phyloP scores from a whole-genome alignment of 2,329 filamentous ascomycete genomes.

The Penicillium occitanis region DNA sequence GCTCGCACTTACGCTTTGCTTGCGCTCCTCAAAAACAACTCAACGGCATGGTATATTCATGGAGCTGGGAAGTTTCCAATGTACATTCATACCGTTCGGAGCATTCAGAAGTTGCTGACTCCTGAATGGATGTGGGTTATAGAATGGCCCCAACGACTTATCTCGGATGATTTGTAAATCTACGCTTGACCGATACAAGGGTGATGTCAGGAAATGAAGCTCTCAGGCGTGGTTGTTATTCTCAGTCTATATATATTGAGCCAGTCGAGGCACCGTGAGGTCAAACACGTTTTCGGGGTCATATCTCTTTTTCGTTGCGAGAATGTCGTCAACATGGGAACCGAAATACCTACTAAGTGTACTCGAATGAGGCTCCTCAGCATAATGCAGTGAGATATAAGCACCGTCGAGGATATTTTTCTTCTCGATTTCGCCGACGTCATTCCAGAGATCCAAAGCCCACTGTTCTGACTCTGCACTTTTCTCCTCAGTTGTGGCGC shows the following conservation, averaged over 20 bases:
- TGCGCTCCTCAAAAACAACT: background rate
- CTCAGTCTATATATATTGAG: conserved; percentile 4
- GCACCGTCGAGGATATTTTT: conserved; percentile 22
- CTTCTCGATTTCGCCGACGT: conserved; percentile 4
- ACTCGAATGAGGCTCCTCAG: conserved; percentile 27
- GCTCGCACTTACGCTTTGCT: conserved; percentile 11
- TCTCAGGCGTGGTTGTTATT: background rate
- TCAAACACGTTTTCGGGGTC: conserved; percentile 40
- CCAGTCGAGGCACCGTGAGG: conserved; percentile 14
- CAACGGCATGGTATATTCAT: conserved; percentile 19
- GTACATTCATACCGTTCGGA: background rate
- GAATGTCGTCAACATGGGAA: conserved; percentile 31
- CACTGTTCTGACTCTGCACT: conserved; percentile 29
- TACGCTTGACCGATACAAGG: background rate
- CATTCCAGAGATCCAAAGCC: conserved; percentile 33
- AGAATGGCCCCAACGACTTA: conserved; percentile 15
- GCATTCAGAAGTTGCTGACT: background rate
- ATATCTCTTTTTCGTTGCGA: conserved; percentile 34
- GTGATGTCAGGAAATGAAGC: background rate
- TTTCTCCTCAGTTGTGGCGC: conserved; percentile 26
- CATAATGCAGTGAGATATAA: conserved; percentile 28
- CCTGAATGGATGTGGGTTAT: conserved; percentile 14
- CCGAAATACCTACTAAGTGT: conserved; percentile 19
- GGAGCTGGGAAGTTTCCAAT: conserved; percentile 10
- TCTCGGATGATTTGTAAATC: background rate